Percentiles rank a stretch among this genome's conserved stretches.
These are phyloP conservation scores for Blastobotrys illinoisensis DNA, from an alignment of 1,139 yeast genomes.

Conservation along the genomic window DNA sequence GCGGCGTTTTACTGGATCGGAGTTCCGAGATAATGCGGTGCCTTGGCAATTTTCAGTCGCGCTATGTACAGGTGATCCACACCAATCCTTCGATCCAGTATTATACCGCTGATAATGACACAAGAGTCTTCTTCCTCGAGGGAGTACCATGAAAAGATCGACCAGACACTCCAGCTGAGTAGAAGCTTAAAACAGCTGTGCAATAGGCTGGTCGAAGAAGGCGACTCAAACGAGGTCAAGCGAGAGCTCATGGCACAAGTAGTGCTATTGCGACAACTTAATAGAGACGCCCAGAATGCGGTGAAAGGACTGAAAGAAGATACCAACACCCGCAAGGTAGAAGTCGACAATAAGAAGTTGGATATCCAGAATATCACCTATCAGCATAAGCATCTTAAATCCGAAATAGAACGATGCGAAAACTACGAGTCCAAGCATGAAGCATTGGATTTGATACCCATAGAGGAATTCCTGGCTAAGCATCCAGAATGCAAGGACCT, in stretches of 20 bases:
- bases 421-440: constrained; percentile 27
- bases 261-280: constrained; percentile 24
- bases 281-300: constrained; percentile 25
- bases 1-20: background rate
- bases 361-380: constrained; percentile 32
- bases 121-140: background rate
- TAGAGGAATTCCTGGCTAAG: constrained; percentile 26
- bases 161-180: background rate
- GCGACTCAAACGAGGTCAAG: background rate
- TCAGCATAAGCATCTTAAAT: constrained; percentile 30
- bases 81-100: background rate
- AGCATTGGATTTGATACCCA: constrained; percentile 28
- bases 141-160: background rate
- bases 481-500: constrained; percentile 23
- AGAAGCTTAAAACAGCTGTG: background rate
- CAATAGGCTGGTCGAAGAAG: background rate
- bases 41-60: background rate
- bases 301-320: constrained; percentile 20
- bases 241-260: constrained; percentile 19
- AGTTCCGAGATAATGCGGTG: background rate
- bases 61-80: background rate
- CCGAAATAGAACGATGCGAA: constrained; percentile 28
- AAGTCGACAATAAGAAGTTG: constrained; percentile 28
- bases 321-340: constrained; percentile 22
- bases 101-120: background rate